Base-by-base conservation (phyloP, 2,329 filamentous ascomycete genomes). In the Aphanoascus verrucosus region DNA sequence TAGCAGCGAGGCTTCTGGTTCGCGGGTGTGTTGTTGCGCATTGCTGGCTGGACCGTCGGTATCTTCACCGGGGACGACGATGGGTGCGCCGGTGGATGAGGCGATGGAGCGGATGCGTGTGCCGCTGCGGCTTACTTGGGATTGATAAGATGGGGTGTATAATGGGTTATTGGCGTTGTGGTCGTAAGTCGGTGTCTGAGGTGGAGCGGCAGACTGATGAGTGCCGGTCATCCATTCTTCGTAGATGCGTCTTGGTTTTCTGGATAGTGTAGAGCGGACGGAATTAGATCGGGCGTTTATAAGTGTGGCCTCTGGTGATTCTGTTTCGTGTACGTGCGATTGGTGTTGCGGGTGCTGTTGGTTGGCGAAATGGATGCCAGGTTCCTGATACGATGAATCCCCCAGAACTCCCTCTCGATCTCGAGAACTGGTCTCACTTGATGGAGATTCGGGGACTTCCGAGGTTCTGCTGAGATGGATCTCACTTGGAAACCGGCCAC, bases 401-500 rank as follows among this genome's bases (percentile, higher is more conserved):
- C 34, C 14, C 34, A 47, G 6, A n/a, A 44, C 12, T 35, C 31
- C 45, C 12, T 43, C 38, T 38, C 19, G 17, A 38, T 52, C 49
- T 34, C 50, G 46, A 47, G 44, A 42, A 19, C 51, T 53, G 1
- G 20, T 37, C 28, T 48, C 52, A 43, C 87, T 94, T 77, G 86
- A 87, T 57, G 86, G 85, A 65, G 86, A 88, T 67, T 83, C 76
- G 66, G 85, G 81, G 66, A 81, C 83, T 72, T 89, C 84, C 82
- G 88, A 83, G 77, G 86, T 84, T 75, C 87, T 83, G 70, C 89
- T 86, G 69, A 94, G 80, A 74, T 89, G 83, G 63, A 97, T 76
- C 76, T 96, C 90, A 73, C 87, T 94, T 73, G 91, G 91, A 75
- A 98, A 98, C 71, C 90, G 83, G 77, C 91, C 91, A 83, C 90